Percentiles rank a stretch among this genome's conserved stretches.
phyloP scores from a whole-genome alignment of 129 eudicot genomes.

The Lonicera japonica region DNA sequence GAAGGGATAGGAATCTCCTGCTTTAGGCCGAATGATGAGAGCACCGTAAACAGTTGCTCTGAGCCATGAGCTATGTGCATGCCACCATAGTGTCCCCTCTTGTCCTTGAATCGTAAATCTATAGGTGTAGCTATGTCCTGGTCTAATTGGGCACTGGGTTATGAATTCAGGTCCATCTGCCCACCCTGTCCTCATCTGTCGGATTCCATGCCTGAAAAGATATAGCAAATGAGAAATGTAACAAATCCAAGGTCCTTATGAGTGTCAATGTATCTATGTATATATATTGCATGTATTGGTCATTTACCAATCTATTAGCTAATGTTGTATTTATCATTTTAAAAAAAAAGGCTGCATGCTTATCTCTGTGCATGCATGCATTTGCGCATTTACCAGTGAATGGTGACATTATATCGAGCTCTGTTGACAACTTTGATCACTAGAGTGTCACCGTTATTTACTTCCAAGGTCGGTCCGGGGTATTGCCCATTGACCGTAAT shows the following conservation, averaged over 20 bases:
- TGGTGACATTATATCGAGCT: slow-evolving; percentile 81
- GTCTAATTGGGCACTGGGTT: slow-evolving; percentile 95
- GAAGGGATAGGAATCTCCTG: slow-evolving; percentile 80
- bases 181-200: slow-evolving; percentile 94
- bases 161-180: slow-evolving; percentile 97
- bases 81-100: slow-evolving; percentile 99
- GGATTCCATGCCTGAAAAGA: slow-evolving; percentile 71
- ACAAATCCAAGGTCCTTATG: too few relatives aligned
- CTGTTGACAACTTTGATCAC: slow-evolving; percentile 74
- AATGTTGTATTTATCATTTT: too few relatives aligned
- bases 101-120: slow-evolving; percentile 76
- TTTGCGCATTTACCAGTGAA: slow-evolving; percentile 72
- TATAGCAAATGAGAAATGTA: neutral
- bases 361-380: too few relatives aligned
- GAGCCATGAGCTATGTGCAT: slow-evolving; percentile 95
- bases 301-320: too few relatives aligned
- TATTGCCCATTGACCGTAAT: slow-evolving; percentile 86
- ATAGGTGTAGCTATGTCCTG: slow-evolving; percentile 90
- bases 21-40: slow-evolving; percentile 66
- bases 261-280: too few relatives aligned
- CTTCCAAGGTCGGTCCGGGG: slow-evolving; percentile 93
- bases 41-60: slow-evolving; percentile 97
- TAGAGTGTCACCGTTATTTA: slow-evolving; percentile 73
- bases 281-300: too few relatives aligned
- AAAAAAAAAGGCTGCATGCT: too few relatives aligned